Base-by-base conservation (phyloP, 805 yeast species). In the Phaffomyces antillensis region DNA sequence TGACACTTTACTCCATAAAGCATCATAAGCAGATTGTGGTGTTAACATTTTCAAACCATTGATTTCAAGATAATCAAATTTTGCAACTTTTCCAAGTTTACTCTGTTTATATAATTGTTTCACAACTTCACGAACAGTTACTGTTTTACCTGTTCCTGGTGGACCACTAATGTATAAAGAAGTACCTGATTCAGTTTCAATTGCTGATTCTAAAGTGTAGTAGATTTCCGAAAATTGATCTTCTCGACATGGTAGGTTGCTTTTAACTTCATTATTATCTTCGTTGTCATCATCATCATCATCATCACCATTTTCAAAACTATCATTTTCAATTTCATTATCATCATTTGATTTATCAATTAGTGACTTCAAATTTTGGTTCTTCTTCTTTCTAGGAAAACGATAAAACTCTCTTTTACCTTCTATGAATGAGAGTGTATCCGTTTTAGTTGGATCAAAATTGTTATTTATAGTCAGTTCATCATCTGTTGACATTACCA, bases 101-200 rank as follows among this genome's bases (percentile, higher is more conserved):
- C 62, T 56, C n/a, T 66, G 64, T 15, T 62, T 58, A 37, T 75
- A 72, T 32, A 93, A 64, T 55, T 84, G 88, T 31, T 78, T 73
- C 24, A 93, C 75, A 0, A 86, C 97, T 56, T 89, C 96, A 44
- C 96, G 67, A 3, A 91, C 81, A 0, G 98, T 91, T 4, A 95
- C 93, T 0, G 99, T 91, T 60, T 93, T 93, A 12, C 99, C 99
- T 2, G 95, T 91, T 9, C 99, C 99, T 0, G 99, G 99, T 0
- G 96, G 88, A 4, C 99, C 99, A 63, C 96, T 87, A 11, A 93
- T 80, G 59, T 90, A 93, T 7, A 93, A 64, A 52, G 96, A 87
- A 8, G 90, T 76, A 0, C 98, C 97, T 1, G 83, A 74, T 36
- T 77, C 76, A 15, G 82, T 74, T 39, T 72, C 72, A 31, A 91